Evolutionary conservation across 2,329 filamentous ascomycete species (phyloP), one percentile per base, ranked within the genome.

Genomic region (Pseudocercospora vitis): DNA sequence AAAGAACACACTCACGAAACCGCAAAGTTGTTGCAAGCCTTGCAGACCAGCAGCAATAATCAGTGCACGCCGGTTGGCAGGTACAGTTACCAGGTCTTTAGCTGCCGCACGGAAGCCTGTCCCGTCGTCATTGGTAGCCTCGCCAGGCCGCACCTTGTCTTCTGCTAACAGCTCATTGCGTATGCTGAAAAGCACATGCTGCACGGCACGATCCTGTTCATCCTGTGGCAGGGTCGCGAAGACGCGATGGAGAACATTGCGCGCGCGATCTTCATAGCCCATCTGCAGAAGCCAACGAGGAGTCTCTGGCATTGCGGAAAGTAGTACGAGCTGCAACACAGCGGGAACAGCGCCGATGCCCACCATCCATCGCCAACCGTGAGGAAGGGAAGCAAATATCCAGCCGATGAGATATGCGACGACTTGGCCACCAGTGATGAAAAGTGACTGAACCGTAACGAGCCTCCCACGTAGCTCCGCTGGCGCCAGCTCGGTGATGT

Each of bases 351-450:
- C 88, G 0, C 91, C 92, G 0, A 96, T 72, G 0, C 91, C 91
- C 0, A 96, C 91, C 82, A 96, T 91, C 85, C 88, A 95, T 14
- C 90, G 79, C 91, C 92, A 97, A 1, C 87, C 89, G 9, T 79
- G 81, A 6, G 63, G 55, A 6, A 81, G 78, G 7, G 58, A 57
- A 4, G 83, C 80, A 42, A 95, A 86, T 0, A 78, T 70, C 87
- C 88, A 96, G 1, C 92, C 92, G 5, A 91, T 74, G 1, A 95
- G 69, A 70, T 96, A 96, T 2, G 92, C 91, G 16, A 95, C 81
- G 1, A 96, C 88, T 72, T 96, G 91, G 0, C 92, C 92, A 8
- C 88, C 77, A 0, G 91, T 96, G 52, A 96, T 86, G 62, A 95
- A 91, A 18, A 96, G 74, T 21, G 87, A 84, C 55, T 89, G 86